Percentiles rank a stretch among this genome's conserved stretches.
These are phyloP conservation scores for Cenococcum geophilum DNA, from an alignment of 495 filamentous ascomycete genomes.

Conservation along the genomic window DNA sequence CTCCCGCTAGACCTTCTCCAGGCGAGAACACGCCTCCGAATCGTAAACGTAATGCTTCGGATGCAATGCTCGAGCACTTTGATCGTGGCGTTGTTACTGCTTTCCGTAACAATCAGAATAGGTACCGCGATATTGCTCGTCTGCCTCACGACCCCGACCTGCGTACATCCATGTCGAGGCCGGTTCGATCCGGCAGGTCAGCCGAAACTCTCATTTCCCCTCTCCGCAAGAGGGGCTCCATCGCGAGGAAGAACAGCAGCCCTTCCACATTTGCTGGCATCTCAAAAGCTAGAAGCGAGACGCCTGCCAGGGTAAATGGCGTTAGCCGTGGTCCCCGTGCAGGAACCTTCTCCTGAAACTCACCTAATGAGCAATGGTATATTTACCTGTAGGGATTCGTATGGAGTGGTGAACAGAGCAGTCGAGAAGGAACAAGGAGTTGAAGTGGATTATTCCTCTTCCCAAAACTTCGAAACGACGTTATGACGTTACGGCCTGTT, in stretches of 20 bases:
- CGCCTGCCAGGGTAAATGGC: conserved; percentile 13
- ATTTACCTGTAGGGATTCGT: no score
- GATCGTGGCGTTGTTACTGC: conserved; percentile 65
- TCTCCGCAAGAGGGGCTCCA: conserved; percentile 23
- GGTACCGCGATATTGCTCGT: conserved; percentile 33
- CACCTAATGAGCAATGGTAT: no score
- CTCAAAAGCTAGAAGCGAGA: conserved; percentile 15
- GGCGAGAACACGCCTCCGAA: conserved; percentile 41
- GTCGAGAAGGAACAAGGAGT: no score
- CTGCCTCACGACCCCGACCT: conserved; percentile 24
- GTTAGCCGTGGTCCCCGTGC: conserved; percentile 15
- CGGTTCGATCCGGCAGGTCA: conserved; percentile 24
- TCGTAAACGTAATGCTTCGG: conserved; percentile 47
- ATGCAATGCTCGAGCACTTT: conserved; percentile 60
- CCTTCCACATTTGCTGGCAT: conserved; percentile 12
- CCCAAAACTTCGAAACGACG: background rate
- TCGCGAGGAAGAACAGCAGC: conserved; percentile 11
- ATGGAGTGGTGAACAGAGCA: no score
- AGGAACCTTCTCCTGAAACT: conserved; percentile 22
- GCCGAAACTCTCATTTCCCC: conserved; percentile 28
- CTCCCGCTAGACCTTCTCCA: conserved; percentile 30
- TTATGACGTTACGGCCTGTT: background rate
- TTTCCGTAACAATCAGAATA: conserved; percentile 72
- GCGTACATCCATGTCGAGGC: conserved; percentile 25
- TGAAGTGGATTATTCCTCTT: background rate